Conservation (phyloP, 163 green algal species). For the Scenedesmus sp. region DNA sequence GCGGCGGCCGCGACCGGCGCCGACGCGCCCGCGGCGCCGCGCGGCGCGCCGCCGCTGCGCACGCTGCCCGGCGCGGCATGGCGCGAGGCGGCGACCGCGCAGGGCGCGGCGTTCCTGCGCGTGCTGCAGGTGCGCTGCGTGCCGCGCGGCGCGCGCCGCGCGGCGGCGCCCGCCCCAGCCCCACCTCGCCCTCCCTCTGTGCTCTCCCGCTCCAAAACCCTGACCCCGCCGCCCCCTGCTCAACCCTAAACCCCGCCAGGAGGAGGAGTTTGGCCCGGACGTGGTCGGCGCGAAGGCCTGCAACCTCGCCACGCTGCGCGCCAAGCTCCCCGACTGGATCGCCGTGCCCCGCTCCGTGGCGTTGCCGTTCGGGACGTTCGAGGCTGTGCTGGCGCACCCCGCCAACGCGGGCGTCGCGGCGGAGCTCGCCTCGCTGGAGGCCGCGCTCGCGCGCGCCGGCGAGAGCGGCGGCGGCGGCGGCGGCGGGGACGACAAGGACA, state of each 20-base stretch:
- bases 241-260: conserved; percentile 42
- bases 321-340: conserved; percentile 49
- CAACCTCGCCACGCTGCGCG: conserved; percentile 72
- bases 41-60: not conserved
- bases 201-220: too few species aligned
- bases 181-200: too few species aligned
- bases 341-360: conserved; percentile 62
- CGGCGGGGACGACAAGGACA: not conserved
- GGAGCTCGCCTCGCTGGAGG: conserved; percentile 31
- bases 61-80: not conserved
- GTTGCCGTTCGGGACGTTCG: conserved; percentile 90
- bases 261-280: conserved; percentile 62
- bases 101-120: not conserved
- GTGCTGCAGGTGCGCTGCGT: not conserved
- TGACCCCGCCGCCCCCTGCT: too few species aligned
- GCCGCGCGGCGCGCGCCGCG: too few species aligned
- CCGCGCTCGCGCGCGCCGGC: conserved; percentile 24
- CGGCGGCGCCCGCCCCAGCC: too few species aligned
- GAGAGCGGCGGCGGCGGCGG: not conserved
- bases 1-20: not conserved
- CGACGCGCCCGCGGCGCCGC: not conserved
- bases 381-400: conserved; percentile 64
- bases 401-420: conserved; percentile 40
- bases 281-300: conserved; percentile 82
- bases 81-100: not conserved